Percentiles rank a stretch among this genome's conserved stretches.
phyloP scores from a whole-genome alignment of 2,329 filamentous ascomycete genomes.

The Trichophaea hybrida region DNA sequence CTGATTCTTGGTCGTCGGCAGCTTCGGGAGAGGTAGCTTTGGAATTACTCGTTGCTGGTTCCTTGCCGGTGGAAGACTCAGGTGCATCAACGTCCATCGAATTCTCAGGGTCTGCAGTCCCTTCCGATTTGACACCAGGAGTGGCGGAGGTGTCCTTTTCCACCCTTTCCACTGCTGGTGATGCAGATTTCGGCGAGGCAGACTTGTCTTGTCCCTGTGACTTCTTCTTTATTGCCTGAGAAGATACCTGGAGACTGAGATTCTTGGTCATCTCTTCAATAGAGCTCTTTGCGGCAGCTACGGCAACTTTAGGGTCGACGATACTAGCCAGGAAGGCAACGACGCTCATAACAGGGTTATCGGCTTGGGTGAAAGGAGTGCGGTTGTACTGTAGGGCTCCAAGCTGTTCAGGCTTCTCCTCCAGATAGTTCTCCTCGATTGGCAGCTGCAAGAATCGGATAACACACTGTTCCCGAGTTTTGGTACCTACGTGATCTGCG shows the following conservation, averaged over 20 bases:
- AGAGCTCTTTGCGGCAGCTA: slow-evolving; percentile 76
- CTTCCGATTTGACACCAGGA: slow-evolving; percentile 29
- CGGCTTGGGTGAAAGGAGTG: slow-evolving; percentile 68
- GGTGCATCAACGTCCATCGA: slow-evolving; percentile 41
- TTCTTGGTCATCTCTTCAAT: slow-evolving; percentile 73
- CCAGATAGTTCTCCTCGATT: slow-evolving; percentile 93
- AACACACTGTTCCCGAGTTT: slow-evolving; percentile 89
- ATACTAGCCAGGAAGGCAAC: slow-evolving; percentile 86
- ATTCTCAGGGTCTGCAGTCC: slow-evolving; percentile 34
- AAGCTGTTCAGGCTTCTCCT: slow-evolving; percentile 58
- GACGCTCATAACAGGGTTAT: slow-evolving; percentile 94
- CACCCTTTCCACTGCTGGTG: slow-evolving; percentile 6
- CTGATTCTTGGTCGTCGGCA: slow-evolving; percentile 30
- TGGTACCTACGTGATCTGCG: slow-evolving; percentile 77
- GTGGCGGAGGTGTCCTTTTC: slow-evolving; percentile 3
- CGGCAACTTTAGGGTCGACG: slow-evolving; percentile 77
- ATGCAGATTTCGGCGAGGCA: slow-evolving; percentile 2
- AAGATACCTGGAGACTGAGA: slow-evolving; percentile 33
- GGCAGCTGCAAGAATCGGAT: slow-evolving; percentile 91
- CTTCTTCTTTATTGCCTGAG: slow-evolving; percentile 19
- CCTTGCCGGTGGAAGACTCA: slow-evolving; percentile 38
- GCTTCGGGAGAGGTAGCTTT: slow-evolving; percentile 39
- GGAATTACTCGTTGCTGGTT: slow-evolving; percentile 35
- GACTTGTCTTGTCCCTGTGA: slow-evolving; percentile 10
- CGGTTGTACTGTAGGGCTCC: slow-evolving; percentile 46